phyloP scores from a whole-genome alignment of 164 flowering plant genomes.

The Dillenia turbinata region DNA sequence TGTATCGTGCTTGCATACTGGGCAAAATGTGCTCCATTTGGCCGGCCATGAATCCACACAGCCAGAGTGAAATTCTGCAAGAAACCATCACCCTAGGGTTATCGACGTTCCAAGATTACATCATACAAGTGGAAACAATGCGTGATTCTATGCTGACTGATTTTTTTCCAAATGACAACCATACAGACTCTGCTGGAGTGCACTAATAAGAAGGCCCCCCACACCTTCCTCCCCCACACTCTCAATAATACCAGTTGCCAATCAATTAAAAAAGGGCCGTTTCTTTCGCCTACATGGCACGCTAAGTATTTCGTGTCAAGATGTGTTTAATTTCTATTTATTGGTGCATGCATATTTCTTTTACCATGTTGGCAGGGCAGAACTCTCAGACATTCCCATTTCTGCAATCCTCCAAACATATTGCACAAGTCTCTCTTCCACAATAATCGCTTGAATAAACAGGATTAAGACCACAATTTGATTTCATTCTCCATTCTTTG shows the following conservation, averaged over 20 bases:
- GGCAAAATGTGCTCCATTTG: constrained; percentile 66
- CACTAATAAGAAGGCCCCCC: no score
- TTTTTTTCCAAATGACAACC: no score
- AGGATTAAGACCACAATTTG: background rate
- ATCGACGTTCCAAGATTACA: no score
- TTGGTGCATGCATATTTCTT: background rate
- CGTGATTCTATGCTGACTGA: no score
- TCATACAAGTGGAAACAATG: no score
- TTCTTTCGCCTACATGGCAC: no score
- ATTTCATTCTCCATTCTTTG: background rate
- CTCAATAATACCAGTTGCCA: no score
- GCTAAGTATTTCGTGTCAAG: no score
- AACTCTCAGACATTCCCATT: constrained; percentile 49
- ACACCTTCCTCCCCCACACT: no score
- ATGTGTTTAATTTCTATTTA: no score
- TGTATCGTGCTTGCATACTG: constrained; percentile 55
- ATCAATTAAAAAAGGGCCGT: no score
- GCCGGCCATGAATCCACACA: constrained; percentile 72
- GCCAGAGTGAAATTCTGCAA: constrained; percentile 51
- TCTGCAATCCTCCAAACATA: constrained; percentile 64
- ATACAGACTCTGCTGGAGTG: no score
- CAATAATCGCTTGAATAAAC: constrained; percentile 7
- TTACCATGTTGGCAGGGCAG: constrained; percentile 69
- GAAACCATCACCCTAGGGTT: background rate
- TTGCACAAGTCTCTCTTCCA: constrained; percentile 46